These are phyloP conservation scores for Fusarium chlamydosporum DNA, from an alignment of 2,329 filamentous ascomycete genomes.

Conservation along the genomic window DNA sequence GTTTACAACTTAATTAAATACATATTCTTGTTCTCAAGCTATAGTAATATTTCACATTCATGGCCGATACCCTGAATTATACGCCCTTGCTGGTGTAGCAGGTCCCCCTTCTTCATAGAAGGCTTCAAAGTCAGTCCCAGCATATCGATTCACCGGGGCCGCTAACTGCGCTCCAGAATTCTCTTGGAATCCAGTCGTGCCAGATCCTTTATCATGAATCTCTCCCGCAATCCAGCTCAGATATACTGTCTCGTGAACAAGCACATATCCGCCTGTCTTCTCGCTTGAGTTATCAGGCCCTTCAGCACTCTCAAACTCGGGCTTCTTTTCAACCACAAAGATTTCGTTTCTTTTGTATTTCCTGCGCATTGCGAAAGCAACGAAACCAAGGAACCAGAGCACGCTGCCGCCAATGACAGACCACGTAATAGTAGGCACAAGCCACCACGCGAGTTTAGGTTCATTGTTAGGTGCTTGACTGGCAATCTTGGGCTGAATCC, in stretches of 20 bases:
- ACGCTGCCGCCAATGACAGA: conserved; percentile 48
- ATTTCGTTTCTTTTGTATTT: conserved; percentile 52
- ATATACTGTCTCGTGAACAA: conserved; percentile 57
- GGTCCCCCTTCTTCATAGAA: conserved; percentile 37
- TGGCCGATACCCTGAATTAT: conserved; percentile 36
- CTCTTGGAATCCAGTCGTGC: conserved; percentile 20
- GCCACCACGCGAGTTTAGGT: conserved; percentile 48
- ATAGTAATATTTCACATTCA: background rate
- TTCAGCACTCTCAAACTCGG: conserved; percentile 53
- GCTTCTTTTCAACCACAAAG: conserved; percentile 55
- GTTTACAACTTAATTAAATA: background rate
- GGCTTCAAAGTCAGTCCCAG: conserved; percentile 49
- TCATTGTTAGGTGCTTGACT: background rate
- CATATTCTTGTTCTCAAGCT: background rate
- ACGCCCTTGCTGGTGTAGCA: conserved; percentile 11
- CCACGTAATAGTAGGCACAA: conserved; percentile 54
- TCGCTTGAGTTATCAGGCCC: conserved; percentile 30
- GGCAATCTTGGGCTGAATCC: conserved; percentile 48
- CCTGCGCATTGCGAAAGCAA: conserved; percentile 50
- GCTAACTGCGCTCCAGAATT: conserved; percentile 10
- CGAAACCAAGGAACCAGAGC: conserved; percentile 56
- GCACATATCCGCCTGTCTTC: conserved; percentile 50
- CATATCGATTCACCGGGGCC: conserved; percentile 31
- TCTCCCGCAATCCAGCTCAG: conserved; percentile 55
- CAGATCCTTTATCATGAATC: conserved; percentile 40